These are phyloP conservation scores for Salvia sclarea DNA, from an alignment of 305 asterid genomes.

Conservation along the genomic window DNA sequence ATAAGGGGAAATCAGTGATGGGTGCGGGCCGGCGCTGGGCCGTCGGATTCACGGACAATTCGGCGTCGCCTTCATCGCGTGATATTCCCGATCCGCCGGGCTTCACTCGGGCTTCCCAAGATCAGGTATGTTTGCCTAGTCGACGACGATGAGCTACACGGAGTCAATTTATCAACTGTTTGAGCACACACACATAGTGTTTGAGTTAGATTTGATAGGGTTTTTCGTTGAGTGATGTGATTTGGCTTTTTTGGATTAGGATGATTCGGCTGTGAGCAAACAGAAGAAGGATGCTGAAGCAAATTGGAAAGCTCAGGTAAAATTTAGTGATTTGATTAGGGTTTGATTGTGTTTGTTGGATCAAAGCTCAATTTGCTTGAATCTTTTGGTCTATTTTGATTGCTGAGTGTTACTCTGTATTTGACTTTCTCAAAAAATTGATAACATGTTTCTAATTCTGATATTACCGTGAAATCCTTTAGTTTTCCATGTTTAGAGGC, in stretches of 20 bases:
- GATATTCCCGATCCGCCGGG: constrained; percentile 89
- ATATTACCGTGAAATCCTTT: not conserved
- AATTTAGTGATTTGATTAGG: constrained; percentile 9
- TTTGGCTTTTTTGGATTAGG: constrained; percentile 44
- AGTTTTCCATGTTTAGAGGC: not conserved
- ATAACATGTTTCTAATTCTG: not conserved
- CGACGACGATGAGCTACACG: not conserved
- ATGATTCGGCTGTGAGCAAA: constrained; percentile 77
- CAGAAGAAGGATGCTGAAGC: constrained; percentile 97
- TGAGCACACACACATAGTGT: not conserved
- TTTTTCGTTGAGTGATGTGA: not conserved
- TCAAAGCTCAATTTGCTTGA: not conserved
- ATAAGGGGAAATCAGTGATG: constrained; percentile 83
- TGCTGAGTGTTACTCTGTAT: not conserved
- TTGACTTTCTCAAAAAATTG: not conserved
- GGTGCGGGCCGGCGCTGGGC: constrained; percentile 94
- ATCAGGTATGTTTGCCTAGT: constrained; percentile 49
- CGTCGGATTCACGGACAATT: constrained; percentile 77
- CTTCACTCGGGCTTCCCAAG: constrained; percentile 74
- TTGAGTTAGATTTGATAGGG: constrained; percentile 1
- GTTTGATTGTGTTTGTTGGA: not conserved
- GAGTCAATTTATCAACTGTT: not conserved
- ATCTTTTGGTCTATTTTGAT: not conserved
- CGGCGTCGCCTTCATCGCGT: constrained; percentile 72
- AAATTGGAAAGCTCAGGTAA: constrained; percentile 88